Evolutionary conservation across 2,329 filamentous ascomycete species (phyloP), one percentile per base, ranked within the genome.

Genomic region (Neofusicoccum ribis): DNA sequence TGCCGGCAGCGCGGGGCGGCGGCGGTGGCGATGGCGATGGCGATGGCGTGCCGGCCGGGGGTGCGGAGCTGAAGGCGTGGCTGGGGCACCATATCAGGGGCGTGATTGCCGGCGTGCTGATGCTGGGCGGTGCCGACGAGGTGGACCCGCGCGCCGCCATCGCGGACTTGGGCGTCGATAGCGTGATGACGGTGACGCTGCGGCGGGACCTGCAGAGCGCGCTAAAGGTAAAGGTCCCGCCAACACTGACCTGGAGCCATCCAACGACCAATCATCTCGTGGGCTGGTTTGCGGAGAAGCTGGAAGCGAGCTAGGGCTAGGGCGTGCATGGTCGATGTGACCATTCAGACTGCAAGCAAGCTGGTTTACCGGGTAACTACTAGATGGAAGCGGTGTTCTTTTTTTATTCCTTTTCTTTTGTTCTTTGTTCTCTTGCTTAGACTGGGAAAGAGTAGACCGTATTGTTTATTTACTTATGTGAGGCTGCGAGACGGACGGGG

Each of bases 221-320:
- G 4, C 65, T 80, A 20, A 71, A 72, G 17, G 64, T 80, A 5
- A 76, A 74, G 52, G 73, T 79, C 17, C 76, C 77, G 23, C 78
- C 76, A 7, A 81, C 78, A 2, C 68, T 81, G 56, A 74, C 72
- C 2, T 81, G 80, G 79, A 78, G 70, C 59, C 71, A 75, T 66
- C 79, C 79, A 1, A 80, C 80, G 20, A 73, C 79, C 1, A 68
- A 64, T 3, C 75, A 77, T 68, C 61, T 81, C 54, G 73, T 77
- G 1, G 70, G 69, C n/a, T 79, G 76, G 76, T 78, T 78, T 64
- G 67, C 64, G 14, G 71, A 68, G 34, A 37, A 56, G 37, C 11
- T 52, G 52, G 20, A 23, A 23, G 20, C 20, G 20, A 23, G 20
- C 20, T 3, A 23, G 20, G 20, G 20, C 20, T 23, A 3, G 20